Percentiles rank a stretch among this genome's conserved stretches.
These are phyloP conservation scores for Nepenthes alata DNA, from an alignment of 179 eudicot species.

Conservation along the genomic window DNA sequence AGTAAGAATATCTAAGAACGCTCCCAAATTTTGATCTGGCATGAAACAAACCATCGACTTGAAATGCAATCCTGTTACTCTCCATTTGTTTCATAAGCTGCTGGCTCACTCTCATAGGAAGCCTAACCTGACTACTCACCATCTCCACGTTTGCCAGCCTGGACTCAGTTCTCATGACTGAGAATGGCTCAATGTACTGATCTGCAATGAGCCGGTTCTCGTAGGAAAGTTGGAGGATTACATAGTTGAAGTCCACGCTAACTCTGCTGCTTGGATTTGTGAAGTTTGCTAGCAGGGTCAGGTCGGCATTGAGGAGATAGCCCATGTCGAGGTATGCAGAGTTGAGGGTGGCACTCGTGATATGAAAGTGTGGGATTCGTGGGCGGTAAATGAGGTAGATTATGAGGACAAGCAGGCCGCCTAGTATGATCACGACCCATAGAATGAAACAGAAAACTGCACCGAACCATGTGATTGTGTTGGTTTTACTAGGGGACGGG, in stretches of 20 bases:
- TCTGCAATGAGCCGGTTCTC: slow-evolving; percentile 39
- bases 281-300: slow-evolving; percentile 64
- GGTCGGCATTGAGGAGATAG: slow-evolving; percentile 59
- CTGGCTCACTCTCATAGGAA: slow-evolving; percentile 28
- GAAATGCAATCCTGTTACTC: slow-evolving; percentile 38
- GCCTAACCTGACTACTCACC: slow-evolving; percentile 59
- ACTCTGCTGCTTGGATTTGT: slow-evolving; percentile 67
- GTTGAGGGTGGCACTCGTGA: slow-evolving; percentile 46
- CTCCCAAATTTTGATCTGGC: slow-evolving; percentile 53
- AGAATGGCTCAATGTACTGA: slow-evolving; percentile 49
- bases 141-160: slow-evolving; percentile 46
- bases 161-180: slow-evolving; percentile 24
- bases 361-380: slow-evolving; percentile 48
- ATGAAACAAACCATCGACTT: slow-evolving; percentile 45
- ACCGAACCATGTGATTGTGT: slow-evolving; percentile 44
- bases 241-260: slow-evolving; percentile 52
- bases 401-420: slow-evolving; percentile 56
- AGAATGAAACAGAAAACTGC: slow-evolving; percentile 54
- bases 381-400: slow-evolving; percentile 64
- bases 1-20: slow-evolving; percentile 48
- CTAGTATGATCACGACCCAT: slow-evolving; percentile 59
- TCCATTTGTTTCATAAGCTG: slow-evolving; percentile 31
- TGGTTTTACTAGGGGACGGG: slow-evolving; percentile 38
- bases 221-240: slow-evolving; percentile 39
- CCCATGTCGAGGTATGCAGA: slow-evolving; percentile 80